Evolutionary conservation across 805 yeast genomes (phyloP).

Genomic region (Nakazawaea peltata): DNA sequence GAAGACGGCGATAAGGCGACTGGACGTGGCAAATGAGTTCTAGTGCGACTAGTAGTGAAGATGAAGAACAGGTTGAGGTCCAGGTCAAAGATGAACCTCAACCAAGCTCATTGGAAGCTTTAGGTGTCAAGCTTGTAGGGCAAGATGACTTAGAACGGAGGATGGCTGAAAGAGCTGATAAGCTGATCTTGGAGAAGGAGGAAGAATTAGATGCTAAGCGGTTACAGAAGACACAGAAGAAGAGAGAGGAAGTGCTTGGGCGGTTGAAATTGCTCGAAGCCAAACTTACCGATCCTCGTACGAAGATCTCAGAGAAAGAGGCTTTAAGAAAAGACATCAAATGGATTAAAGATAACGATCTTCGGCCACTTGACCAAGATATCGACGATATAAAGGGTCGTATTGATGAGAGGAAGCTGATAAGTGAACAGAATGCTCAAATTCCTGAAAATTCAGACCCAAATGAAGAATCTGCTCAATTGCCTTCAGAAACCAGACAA

Average conservation of each 20-base stretch:
- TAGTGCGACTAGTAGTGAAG: too few relatives aligned
- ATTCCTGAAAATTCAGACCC: constrained; percentile 7
- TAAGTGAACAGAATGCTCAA: constrained; percentile 11
- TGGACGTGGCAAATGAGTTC: too few relatives aligned
- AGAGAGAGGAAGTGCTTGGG: constrained; percentile 31
- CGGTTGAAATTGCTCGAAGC: constrained; percentile 40
- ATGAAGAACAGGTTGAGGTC: too few relatives aligned
- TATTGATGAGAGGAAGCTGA: constrained; percentile 28
- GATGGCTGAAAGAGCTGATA: constrained; percentile 64
- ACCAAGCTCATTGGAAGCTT: constrained; percentile 24
- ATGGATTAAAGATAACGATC: constrained; percentile 39
- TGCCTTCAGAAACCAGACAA: constrained; percentile 68
- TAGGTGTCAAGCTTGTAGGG: constrained; percentile 59
- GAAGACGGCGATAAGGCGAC: too few relatives aligned
- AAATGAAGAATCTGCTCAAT: constrained; percentile 19
- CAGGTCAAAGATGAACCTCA: too few relatives aligned
- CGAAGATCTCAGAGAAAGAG: constrained; percentile 60
- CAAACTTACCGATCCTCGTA: constrained; percentile 40
- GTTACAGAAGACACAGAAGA: constrained; percentile 54
- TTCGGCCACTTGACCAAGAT: constrained; percentile 50
- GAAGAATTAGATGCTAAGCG: constrained; percentile 69
- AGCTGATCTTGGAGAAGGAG: constrained; percentile 51
- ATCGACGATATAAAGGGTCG: constrained; percentile 46
- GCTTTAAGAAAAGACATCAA: constrained; percentile 45
- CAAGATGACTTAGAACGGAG: constrained; percentile 73